A percentile compares a stretch with the other conserved stretches of the same genome.
These are phyloP conservation scores for Phytophthora pseudosyringae DNA, from an alignment of 352 stramenopile species.

Conservation along the genomic window DNA sequence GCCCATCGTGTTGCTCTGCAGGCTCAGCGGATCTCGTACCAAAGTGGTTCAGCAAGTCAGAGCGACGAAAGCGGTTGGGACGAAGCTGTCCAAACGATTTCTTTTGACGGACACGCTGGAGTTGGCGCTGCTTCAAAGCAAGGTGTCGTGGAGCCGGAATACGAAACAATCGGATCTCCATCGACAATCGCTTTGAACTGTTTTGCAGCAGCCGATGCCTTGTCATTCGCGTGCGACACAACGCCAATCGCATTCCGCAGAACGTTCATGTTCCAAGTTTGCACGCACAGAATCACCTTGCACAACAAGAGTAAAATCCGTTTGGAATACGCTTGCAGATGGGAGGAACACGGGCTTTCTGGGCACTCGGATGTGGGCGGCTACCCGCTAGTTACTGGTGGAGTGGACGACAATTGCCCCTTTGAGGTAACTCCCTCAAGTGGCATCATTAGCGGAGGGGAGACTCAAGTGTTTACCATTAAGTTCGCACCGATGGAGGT, in stretches of 20 bases:
- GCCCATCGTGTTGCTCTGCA: slow-evolving; percentile 49
- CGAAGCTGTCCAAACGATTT: slow-evolving; percentile 68
- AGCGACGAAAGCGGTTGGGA: slow-evolving; percentile 73
- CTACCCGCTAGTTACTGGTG: slow-evolving; percentile 10
- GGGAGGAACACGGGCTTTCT: slow-evolving; percentile 39
- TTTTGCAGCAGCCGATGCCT: slow-evolving; percentile 70
- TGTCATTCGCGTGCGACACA: slow-evolving; percentile 69
- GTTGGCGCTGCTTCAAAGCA: slow-evolving; percentile 23
- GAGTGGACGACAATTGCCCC: slow-evolving; percentile 71
- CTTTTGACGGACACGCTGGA: slow-evolving; percentile 44
- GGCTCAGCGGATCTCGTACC: slow-evolving; percentile 65
- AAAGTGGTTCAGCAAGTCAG: slow-evolving; percentile 18
- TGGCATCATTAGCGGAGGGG: slow-evolving; percentile 65
- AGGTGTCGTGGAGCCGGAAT: slow-evolving; percentile 51
- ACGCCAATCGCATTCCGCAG: slow-evolving; percentile 70
- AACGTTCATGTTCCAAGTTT: slow-evolving; percentile 91
- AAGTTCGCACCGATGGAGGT: slow-evolving; percentile 93
- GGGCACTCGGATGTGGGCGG: slow-evolving; percentile 10
- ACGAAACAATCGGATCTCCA: slow-evolving; percentile 42
- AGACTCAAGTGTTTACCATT: slow-evolving; percentile 77
- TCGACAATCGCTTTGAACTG: slow-evolving; percentile 57
- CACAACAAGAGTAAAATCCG: slow-evolving; percentile 79
- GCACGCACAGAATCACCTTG: slow-evolving; percentile 71
- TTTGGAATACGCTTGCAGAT: slow-evolving; percentile 67
- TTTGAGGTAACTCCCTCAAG: slow-evolving; percentile 84